phyloP scores from a whole-genome alignment of 495 filamentous ascomycete species.

The Bacidia rubella region DNA sequence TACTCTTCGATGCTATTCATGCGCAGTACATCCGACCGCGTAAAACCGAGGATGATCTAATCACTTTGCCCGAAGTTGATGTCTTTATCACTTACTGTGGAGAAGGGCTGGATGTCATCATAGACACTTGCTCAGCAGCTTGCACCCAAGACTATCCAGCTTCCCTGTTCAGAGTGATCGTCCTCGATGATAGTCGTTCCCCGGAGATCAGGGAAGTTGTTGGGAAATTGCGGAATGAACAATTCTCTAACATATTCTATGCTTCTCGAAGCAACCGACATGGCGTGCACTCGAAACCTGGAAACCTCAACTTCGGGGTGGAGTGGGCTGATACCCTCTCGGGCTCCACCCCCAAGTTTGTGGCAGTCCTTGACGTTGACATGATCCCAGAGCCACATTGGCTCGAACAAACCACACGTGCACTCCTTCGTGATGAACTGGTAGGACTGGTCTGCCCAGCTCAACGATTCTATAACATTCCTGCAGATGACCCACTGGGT shows the following conservation, averaged over 20 bases:
- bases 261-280: constrained; percentile 19
- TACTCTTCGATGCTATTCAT: not conserved
- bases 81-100: constrained; percentile 38
- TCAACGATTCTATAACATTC: constrained; percentile 11
- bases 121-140: constrained; percentile 39
- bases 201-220: constrained; percentile 23
- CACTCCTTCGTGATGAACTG: constrained; percentile 32
- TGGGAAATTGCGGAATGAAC: constrained; percentile 25
- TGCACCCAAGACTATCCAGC: constrained; percentile 35
- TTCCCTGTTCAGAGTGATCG: constrained; percentile 34
- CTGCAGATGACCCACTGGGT: constrained; percentile 5
- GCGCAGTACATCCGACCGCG: not conserved
- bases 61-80: too few relatives aligned
- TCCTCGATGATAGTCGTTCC: constrained; percentile 37
- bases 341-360: constrained; percentile 12
- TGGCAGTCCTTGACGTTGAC: constrained; percentile 28
- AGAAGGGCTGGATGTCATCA: constrained; percentile 38
- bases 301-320: constrained; percentile 38
- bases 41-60: not conserved
- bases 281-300: constrained; percentile 36
- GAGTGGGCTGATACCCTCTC: not conserved
- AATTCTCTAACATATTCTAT: constrained; percentile 26
- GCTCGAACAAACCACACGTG: constrained; percentile 33
- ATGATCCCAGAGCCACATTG: constrained; percentile 36
- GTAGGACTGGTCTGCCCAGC: too few relatives aligned